Evolutionary conservation across 306 rosid species (phyloP).

Genomic region (Parietaria judaica): DNA sequence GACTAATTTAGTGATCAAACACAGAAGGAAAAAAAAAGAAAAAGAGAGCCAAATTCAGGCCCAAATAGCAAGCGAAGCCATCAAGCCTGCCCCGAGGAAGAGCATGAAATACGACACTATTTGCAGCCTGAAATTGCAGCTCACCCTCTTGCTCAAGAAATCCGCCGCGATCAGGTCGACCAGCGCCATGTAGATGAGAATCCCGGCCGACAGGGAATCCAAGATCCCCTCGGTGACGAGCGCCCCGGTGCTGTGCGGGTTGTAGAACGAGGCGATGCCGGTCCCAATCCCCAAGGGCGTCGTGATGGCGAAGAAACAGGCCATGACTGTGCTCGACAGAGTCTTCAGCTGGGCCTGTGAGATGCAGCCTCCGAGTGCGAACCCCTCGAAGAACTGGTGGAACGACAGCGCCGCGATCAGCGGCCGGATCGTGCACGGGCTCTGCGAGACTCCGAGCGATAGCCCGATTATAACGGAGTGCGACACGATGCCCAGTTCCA

Average conservation of each 20-base stretch:
- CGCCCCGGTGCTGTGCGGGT: conserved; percentile 66
- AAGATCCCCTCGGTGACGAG: conserved; percentile 62
- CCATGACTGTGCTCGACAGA: conserved; percentile 61
- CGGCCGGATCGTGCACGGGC: conserved; percentile 86
- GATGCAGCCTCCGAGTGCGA: conserved; percentile 96
- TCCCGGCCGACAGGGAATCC: conserved; percentile 80
- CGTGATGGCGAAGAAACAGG: conserved; percentile 73
- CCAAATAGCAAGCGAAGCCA: conserved; percentile 89
- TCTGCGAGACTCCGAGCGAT: conserved; percentile 81
- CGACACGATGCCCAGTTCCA: conserved; percentile 94
- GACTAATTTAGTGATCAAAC: too few relatives aligned
- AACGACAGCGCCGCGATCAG: conserved; percentile 79
- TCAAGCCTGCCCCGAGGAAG: conserved; percentile 89
- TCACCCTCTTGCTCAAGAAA: conserved; percentile 91
- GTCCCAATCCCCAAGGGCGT: conserved; percentile 76
- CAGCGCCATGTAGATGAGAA: conserved; percentile 86
- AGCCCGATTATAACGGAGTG: conserved; percentile 91
- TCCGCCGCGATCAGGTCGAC: conserved; percentile 94
- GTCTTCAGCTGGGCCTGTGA: conserved; percentile 79
- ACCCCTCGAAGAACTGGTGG: conserved; percentile 98
- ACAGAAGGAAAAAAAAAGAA: background rate
- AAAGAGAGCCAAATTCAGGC: conserved; percentile 32
- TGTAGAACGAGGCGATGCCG: conserved; percentile 48
- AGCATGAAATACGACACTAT: conserved; percentile 66
- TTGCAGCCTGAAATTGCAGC: conserved; percentile 88